Base-by-base conservation (phyloP, 2,329 filamentous ascomycete genomes). In the Microcyclospora pomicola region DNA sequence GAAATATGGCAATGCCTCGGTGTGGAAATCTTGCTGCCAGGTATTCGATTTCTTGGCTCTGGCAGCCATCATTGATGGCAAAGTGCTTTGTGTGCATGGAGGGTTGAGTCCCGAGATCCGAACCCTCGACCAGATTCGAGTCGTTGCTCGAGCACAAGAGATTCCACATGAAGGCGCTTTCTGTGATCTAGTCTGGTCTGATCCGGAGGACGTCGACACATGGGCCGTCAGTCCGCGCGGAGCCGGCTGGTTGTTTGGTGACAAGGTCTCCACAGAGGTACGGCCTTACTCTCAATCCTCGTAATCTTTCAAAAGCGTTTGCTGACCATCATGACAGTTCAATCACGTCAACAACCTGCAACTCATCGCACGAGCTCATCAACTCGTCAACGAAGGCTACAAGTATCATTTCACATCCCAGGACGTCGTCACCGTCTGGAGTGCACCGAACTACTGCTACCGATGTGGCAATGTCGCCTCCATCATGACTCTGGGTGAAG, bases 401-500 rank as follows among this genome's bases (percentile, higher is more conserved):
- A 83, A 83, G 75, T 96, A 92, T 59, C 88, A 96, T 59, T 96
- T 96, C 63, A 73, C 81, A 38, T 83, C 94, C 59, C 88, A 91
- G 64, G 92, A 92, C 10, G 87, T 95, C 31, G 87, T 94, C 13
- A 82, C 77, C 1, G 77, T 82, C 15, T 82, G 77, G 88, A 92
- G 83, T 1, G 87, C 87, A 9, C 87, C 87, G 1, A 95, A 95
- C 59, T 95, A 95, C 67, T 95, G 87, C 65, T 95, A 95, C 64
- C 77, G 85, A 46, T 95, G 87, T 55, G 87, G 87, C 38, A 96
- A 96, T 53, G 87, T 82, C 43, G 77, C 77, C 14, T 77, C 73
- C 5, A 93, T 95, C 58, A 94, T 94, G 79, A 86, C 86, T 37
- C 77, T 95, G 19, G 78, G 81, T 48, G 80, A 82, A 53, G 81